Evolutionary conservation across 148 eudicot species (phyloP), one percentile per base, ranked within the genome.

Genomic region (Mesembryanthemum crystallinum): DNA sequence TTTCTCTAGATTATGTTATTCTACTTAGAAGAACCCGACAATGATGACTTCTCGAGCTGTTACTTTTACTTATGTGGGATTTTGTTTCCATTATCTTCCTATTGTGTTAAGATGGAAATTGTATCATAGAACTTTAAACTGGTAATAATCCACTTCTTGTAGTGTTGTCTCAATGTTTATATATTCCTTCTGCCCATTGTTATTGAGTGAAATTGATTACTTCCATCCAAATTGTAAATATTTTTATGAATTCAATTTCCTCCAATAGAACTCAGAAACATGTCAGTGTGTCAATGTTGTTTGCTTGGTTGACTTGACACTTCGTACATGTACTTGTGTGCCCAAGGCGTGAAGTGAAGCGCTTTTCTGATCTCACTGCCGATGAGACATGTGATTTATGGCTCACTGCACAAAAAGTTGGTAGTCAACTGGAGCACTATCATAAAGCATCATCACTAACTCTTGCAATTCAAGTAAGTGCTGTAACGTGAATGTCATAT

Each of bases 281-380:
- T 28, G 59, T n/a, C 30, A 52, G 49, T 55, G 64, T 42, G n/a
- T 33, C 14, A 29, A 8, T 76, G n/a, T 27, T n/a, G 0, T 12
- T 25, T 51, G 65, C n/a, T 85, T 85, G 83, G 83, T 85, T 76
- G 54, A 72, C 98, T 92, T 94, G 80, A 94, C 93, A 20, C 23
- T 73, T 21, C 57, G 68, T 77, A 94, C 98, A 94, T 82, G 97
- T 94, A 80, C 96, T 94, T 72, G 93, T 92, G 73, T 91, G 92
- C 84, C 97, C 98, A 67, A 92, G 87, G 83, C 98, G 97, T 75
- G 95, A 84, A 80, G 97, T 90, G 69, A 90, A 94, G 82, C 95
- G 98, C 67, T 94, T 94, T 83, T 78, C 75, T 76, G 97, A 94
- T 78, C 95, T 94, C 71, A 86, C 93, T 78, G 83, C 80, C 73